phyloP scores from a whole-genome alignment of 2,329 filamentous ascomycete species.

The Verticillium dahliae region DNA sequence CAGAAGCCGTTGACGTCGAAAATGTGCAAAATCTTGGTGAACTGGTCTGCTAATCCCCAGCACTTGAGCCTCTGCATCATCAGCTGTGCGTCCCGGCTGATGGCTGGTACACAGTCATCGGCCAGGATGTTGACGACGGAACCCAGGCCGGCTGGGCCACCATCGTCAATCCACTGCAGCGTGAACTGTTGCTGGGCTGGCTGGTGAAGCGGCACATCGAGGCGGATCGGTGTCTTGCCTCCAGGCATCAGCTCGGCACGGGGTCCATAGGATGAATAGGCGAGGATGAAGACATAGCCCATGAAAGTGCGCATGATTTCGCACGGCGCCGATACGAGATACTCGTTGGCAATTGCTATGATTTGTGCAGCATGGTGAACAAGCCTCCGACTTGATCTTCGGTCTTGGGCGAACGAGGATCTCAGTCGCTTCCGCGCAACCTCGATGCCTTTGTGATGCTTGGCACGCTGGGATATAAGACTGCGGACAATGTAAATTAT shows the following conservation, averaged over 20 bases:
- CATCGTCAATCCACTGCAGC: slow-evolving; percentile 15
- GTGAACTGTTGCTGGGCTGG: slow-evolving; percentile 5
- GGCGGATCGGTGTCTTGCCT: slow-evolving; percentile 3
- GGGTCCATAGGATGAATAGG: slow-evolving; percentile 17
- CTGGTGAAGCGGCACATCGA: slow-evolving; percentile 14
- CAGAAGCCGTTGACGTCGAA: not conserved
- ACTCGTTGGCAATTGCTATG: slow-evolving; percentile 19
- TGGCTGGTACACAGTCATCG: slow-evolving; percentile 7
- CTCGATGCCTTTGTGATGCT: slow-evolving; percentile 11
- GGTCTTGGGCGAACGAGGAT: slow-evolving; percentile 14
- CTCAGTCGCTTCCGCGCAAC: slow-evolving; percentile 16
- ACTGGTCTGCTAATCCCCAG: slow-evolving; percentile 22
- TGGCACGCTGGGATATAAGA: slow-evolving; percentile 11
- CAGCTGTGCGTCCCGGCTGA: slow-evolving; percentile 17
- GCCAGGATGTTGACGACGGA: slow-evolving; percentile 14
- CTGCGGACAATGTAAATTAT: slow-evolving; percentile 22
- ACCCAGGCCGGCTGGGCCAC: slow-evolving; percentile 18
- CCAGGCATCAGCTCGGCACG: not conserved
- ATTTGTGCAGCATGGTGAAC: slow-evolving; percentile 23
- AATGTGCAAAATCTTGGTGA: slow-evolving; percentile 16
- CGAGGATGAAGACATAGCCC: slow-evolving; percentile 21
- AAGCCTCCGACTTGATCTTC: slow-evolving; percentile 13
- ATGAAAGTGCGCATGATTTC: slow-evolving; percentile 24
- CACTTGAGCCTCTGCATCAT: slow-evolving; percentile 15
- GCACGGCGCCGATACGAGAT: slow-evolving; percentile 20